Conservation (phyloP, 805 yeast genomes). For the Starmerella floricola region DNA sequence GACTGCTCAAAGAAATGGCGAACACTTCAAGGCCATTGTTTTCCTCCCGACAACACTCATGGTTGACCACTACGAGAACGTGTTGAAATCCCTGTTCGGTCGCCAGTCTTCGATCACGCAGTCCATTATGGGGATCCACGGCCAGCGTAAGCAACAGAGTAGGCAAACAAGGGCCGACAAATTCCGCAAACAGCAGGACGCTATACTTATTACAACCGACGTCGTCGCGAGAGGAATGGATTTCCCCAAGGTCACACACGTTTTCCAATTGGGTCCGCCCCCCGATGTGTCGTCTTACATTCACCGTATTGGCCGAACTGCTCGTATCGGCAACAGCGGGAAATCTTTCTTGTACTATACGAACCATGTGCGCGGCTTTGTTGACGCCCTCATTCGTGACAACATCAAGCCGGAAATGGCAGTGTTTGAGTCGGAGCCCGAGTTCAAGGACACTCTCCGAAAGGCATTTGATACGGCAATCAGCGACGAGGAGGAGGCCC, state of each 20-base stretch:
- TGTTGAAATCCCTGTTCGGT: conserved; percentile 28
- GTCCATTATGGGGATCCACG: conserved; percentile 40
- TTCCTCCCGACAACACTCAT: conserved; percentile 69
- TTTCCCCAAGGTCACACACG: conserved; percentile 77
- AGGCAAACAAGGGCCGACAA: conserved; percentile 49
- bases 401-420: conserved; percentile 39
- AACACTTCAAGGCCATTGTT: conserved; percentile 59
- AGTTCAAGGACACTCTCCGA: conserved; percentile 14
- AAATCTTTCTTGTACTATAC: conserved; percentile 50
- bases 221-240: conserved; percentile 97
- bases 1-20: conserved; percentile 23
- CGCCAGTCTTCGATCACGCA: conserved; percentile 6
- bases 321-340: conserved; percentile 79
- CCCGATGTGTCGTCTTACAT: conserved; percentile 64
- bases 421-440: conserved; percentile 16
- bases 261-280: conserved; percentile 72
- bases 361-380: conserved; percentile 45
- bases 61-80: conserved; percentile 44
- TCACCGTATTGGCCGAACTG: conserved; percentile 93
- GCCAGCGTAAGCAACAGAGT: conserved; percentile 55
- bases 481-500: conserved; percentile 21
- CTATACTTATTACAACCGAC: conserved; percentile 71
- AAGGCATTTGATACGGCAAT: conserved; percentile 14
- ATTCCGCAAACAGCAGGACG: conserved; percentile 39
- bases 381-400: conserved; percentile 31